Base-by-base conservation (phyloP, 768 basidiomycete species). In the Mycena amicta region DNA sequence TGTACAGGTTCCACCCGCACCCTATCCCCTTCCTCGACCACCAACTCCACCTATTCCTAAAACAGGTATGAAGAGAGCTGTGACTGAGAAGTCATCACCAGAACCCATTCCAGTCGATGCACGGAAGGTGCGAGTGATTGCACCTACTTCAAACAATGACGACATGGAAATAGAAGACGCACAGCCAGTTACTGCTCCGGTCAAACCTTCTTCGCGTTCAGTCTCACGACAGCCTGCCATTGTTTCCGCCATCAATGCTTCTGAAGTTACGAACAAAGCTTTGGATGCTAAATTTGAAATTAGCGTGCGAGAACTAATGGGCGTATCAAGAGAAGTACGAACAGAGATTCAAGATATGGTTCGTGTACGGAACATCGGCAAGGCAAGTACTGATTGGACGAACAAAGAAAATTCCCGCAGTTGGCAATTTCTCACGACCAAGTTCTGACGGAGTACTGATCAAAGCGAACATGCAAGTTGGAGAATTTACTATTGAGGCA, bases 391-490 rank as follows among this genome's bases (percentile, higher is more conserved):
- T 59, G 2, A 3, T 53, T 5, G 47, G 57, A 1, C 25, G 20
- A 2, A 15, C 46, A 1, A 2, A 1, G 4, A 22, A 53, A 23
- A 6, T 5, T 13, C 13, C 13, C 5, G 15, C 20, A 45, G 43
- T 45, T 50, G 31, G 29, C 0, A 47, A 40, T 13, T 27, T 37
- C 4, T 16, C 20, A 1, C 50, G 52, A 52, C 58, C 58, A 0
- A 18, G 52, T 13, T 13, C 47, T 0, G 58, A 54, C 5, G 53
- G 53, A 1, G 5, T 49, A 0, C 26, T 69, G 15, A 65, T 69
- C 15, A 56, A 55, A 30, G 15, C 69, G 0, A 26, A 40, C 0
- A 62, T 71, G 40, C 13, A 55, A n/a, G 60, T 59, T 20, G 51
- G 50, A 3, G 53, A 58, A 20, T 12, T 43, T 1, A 15, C 37